Conservation (phyloP, 2,329 filamentous ascomycete species). For the Diaporthe eres region DNA sequence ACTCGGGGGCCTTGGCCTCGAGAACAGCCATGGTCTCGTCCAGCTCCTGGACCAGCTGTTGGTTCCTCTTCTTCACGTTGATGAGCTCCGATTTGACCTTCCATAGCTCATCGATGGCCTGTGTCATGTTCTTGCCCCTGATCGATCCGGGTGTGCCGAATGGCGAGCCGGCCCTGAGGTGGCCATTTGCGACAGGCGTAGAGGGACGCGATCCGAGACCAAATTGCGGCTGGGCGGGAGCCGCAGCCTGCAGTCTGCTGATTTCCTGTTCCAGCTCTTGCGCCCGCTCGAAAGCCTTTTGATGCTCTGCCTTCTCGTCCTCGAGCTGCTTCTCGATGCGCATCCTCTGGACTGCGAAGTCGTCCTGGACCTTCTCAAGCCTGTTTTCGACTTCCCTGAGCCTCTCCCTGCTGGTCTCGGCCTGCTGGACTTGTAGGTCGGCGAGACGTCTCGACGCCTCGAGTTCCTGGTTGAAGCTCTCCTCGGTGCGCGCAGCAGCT, state of each 20-base stretch:
- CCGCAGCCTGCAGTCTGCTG: slow-evolving; percentile 63
- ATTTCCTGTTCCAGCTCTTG: slow-evolving; percentile 67
- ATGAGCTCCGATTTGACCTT: slow-evolving; percentile 80
- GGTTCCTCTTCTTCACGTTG: slow-evolving; percentile 79
- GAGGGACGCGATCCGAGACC: slow-evolving; percentile 65
- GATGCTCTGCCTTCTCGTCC: slow-evolving; percentile 63
- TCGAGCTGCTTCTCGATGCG: slow-evolving; percentile 71
- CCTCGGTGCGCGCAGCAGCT: slow-evolving; percentile 83
- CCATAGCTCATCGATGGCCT: slow-evolving; percentile 75
- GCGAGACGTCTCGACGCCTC: slow-evolving; percentile 86
- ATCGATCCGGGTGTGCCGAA: slow-evolving; percentile 73
- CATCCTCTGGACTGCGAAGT: slow-evolving; percentile 72
- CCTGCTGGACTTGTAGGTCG: slow-evolving; percentile 83
- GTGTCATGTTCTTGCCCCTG: slow-evolving; percentile 70
- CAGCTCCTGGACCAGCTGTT: slow-evolving; percentile 81
- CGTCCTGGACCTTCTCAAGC: slow-evolving; percentile 75
- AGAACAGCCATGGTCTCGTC: slow-evolving; percentile 89
- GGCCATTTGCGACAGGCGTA: slow-evolving; percentile 72
- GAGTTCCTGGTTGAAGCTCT: slow-evolving; percentile 88
- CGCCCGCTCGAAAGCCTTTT: slow-evolving; percentile 63
- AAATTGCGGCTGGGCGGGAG: slow-evolving; percentile 58
- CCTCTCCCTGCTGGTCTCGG: slow-evolving; percentile 78
- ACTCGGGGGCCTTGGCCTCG: slow-evolving; percentile 88
- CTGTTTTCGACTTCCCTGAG: slow-evolving; percentile 77
- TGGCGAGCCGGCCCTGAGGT: slow-evolving; percentile 67